Base-by-base conservation (phyloP, 176 grass and related monocot species). In the Pontederia paniculata region DNA sequence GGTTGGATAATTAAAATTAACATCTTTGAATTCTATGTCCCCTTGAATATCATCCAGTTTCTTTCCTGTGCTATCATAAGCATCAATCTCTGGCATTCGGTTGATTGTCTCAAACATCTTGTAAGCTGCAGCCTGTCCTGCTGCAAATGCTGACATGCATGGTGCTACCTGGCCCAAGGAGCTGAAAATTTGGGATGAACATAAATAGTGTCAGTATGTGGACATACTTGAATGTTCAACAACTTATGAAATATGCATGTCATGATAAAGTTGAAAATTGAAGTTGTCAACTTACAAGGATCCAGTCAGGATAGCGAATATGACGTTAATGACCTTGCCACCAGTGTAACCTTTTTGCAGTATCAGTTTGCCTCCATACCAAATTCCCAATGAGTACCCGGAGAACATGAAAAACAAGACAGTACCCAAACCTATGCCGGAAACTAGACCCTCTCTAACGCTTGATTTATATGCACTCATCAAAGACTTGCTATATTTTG, bases 101-200 rank as follows among this genome's bases (percentile, higher is more conserved):
- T 84, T 94, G 54, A 94, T 94, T 12, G 89, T 94, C 60, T 94
- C 84, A 20, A 94, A 94, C 89, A 94, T 94, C 44, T 94, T 94
- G 63, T 81, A 88, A 11, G 89, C 88, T 65, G 88, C 83, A 9
- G 88, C 83, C 57, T 94, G 83, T 44, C 88, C 88, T 16, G 83
- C 68, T 42, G 80, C 88, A 84, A 94, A 94, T 51, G 83, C 77
- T 45, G 80, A 84, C 68, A 94, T 78, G 74, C 88, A 81, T 67
- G 88, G 88, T 1, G 88, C 87, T 50, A 80, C 80, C 68, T 94
- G 88, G 10, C 88, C 89, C 71, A 94, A 66, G 70, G 89, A 63
- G 25, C 89, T 94, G 80, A 31, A 83, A 21, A 88, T 68, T 16
- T 42, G 12, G 7, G 17, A 53, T 44, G 47, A 60, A 52, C 9